These are phyloP conservation scores for Ustilago nuda DNA, from an alignment of 1,284 basidiomycete species.

Conservation along the genomic window DNA sequence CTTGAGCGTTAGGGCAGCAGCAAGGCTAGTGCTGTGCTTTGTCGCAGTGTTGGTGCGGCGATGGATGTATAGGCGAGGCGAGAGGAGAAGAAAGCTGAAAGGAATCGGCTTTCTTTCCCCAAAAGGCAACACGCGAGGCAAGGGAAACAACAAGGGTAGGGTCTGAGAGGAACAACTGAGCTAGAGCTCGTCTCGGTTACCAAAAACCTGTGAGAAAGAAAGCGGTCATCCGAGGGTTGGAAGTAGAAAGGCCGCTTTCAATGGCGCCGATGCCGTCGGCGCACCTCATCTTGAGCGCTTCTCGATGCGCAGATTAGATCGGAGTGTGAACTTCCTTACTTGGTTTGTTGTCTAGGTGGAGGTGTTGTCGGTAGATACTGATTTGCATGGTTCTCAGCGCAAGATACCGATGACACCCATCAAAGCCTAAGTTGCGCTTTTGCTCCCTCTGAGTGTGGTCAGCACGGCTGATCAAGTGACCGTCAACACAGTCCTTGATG, in stretches of 20 bases:
- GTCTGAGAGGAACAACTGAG: slow-evolving; percentile 15
- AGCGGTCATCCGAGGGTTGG: slow-evolving; percentile 10
- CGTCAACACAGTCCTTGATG: neutral
- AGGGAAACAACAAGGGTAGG: slow-evolving; percentile 2
- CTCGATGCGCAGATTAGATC: neutral
- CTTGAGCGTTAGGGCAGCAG: neutral
- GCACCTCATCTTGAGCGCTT: neutral
- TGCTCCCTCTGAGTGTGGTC: too few species aligned
- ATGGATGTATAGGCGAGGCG: neutral
- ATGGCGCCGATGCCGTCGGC: slow-evolving; percentile 29
- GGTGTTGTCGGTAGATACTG: neutral
- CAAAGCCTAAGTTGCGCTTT: neutral
- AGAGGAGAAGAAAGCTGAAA: slow-evolving; percentile 6
- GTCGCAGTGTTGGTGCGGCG: neutral
- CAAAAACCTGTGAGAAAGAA: neutral
- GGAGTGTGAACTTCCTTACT: neutral
- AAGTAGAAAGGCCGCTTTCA: slow-evolving; percentile 6
- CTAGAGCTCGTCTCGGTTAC: slow-evolving; percentile 10
- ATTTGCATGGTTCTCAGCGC: slow-evolving; percentile 7
- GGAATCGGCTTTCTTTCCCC: neutral
- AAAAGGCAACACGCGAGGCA: neutral
- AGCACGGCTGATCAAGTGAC: neutral
- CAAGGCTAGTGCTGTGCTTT: neutral
- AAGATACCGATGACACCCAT: slow-evolving; percentile 3
- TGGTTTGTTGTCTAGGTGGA: neutral